Evolutionary conservation across 2,329 filamentous ascomycete species (phyloP), one percentile per base, ranked within the genome.

Genomic region (Claviceps quebecensis): DNA sequence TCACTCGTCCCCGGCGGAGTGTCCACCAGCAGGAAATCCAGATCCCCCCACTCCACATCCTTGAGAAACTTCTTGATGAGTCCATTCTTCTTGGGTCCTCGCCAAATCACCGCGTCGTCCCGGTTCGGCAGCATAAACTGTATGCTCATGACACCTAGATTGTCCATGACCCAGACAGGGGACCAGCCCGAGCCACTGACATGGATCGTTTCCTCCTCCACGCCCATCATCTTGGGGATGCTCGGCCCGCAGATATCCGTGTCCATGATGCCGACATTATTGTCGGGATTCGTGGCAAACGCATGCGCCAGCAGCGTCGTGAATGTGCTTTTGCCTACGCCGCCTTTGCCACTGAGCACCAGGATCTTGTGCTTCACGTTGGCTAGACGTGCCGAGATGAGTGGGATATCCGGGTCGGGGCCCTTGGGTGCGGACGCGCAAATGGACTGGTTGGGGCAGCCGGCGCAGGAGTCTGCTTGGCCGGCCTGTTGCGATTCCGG

Each of bases 181-280:
- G 85, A 88, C 93, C 90, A 96, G 2, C 93, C 93, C 1, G 84
- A 80, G 50, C 80, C 84, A 63, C 84, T 93, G 50, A 95, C 81
- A 65, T 98, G 93, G 49, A 98, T 93, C 1, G 86, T 95, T 70
- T 98, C 91, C 26, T 81, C 73, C 67, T 96, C 90, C 1, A 96
- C 91, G 37, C 93, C 93, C 83, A 98, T 90, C 91, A 98, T 97
- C 72, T 96, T 96, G 19, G 93, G 93, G 61, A 98, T 96, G 56
- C 83, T 88, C 0, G 93, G 93, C 0, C 93, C 93, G 69, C 89
- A 96, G 56, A 98, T 95, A 67, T 98, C 93, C 6, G 93, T 94
- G 68, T 98, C 93, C 88, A 97, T 96, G 59, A 98, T 84, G 19
- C 91, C 93, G 29, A 98, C 87, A 1, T 81, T 87, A 52, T 74